Base-by-base conservation (phyloP, 176 grass and related monocot genomes). In the Rhynchospora pubera region DNA sequence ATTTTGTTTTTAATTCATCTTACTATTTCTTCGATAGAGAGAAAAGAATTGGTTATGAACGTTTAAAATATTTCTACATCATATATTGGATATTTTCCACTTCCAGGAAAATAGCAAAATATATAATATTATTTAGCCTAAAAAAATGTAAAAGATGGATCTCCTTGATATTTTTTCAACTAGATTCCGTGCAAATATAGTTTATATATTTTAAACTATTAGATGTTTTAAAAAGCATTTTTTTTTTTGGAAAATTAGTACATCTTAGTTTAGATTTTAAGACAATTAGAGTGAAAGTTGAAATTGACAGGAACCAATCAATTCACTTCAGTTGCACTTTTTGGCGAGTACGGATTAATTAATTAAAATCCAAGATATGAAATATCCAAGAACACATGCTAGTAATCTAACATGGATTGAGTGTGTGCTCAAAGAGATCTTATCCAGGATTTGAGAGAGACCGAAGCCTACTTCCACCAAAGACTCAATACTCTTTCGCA, bases 371-470 rank as follows among this genome's bases (percentile, higher is more conserved):
- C 47, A 51, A 51, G 2, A 53, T 26, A 28, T 11, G 13, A 23
- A 71, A 47, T 48, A 45, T 45, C 65, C 67, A 47, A 22, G 15
- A 71, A 76, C 72, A 32, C 69, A 71, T 47, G 69, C 43, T 75
- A 52, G 10, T 43, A 15, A 66, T 15, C 21, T 75, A 75, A 1
- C 21, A 26, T 28, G 0, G 22, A 2, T 74, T 48, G 9, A 28
- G 21, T 76, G 47, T 30, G 72, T 53, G 50, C 39, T 24, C 51
- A 46, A 26, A 50, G 57, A 74, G 83, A 77, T 85, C 83, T 85
- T 85, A 77, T 85, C 83, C 43, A 51, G 16, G 83, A 85, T 74
- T 73, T 48, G 68, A 65, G 83, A 77, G 55, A 15, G 70, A 78
- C 57, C 21, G 69, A 85, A 47, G 69, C 83, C 83, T 62, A 76